Evolutionary conservation across 2,329 filamentous ascomycete genomes (phyloP).

Genomic region (Penicillium italicum): DNA sequence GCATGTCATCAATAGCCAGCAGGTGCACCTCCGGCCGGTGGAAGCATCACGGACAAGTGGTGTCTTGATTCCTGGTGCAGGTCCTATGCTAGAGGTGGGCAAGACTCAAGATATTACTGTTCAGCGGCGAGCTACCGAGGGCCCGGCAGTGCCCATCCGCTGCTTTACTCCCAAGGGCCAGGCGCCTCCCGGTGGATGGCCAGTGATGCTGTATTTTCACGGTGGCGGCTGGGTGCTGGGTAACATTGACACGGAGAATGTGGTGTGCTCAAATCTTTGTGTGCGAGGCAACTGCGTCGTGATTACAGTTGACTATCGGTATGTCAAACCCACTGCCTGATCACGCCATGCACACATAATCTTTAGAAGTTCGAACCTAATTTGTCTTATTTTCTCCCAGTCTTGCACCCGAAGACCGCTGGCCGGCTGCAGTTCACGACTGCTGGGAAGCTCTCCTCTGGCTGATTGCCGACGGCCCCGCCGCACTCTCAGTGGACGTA

Average conservation of each 20-base stretch:
- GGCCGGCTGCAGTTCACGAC: constrained; percentile 56
- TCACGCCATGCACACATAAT: background rate
- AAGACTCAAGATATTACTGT: constrained; percentile 47
- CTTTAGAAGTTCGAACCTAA: background rate
- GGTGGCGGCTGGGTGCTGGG: constrained; percentile 59
- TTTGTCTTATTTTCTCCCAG: constrained; percentile 26
- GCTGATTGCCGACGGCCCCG: constrained; percentile 38
- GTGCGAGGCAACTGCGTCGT: constrained; percentile 51
- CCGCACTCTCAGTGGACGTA: constrained; percentile 41
- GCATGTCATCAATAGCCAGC: constrained; percentile 50
- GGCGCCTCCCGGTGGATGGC: constrained; percentile 50
- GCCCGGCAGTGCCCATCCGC: constrained; percentile 48
- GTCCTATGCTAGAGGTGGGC: constrained; percentile 49
- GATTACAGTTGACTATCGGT: constrained; percentile 56
- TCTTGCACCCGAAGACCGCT: constrained; percentile 56
- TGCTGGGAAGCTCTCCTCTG: constrained; percentile 56
- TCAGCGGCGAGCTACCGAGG: constrained; percentile 44
- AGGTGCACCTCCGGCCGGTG: constrained; percentile 55
- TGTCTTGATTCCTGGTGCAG: constrained; percentile 52
- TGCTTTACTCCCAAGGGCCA: constrained; percentile 51
- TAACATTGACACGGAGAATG: constrained; percentile 57
- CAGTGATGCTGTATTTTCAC: constrained; percentile 55
- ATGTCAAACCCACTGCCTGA: constrained; percentile 7
- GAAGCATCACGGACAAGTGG: constrained; percentile 51
- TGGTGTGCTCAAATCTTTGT: constrained; percentile 55